Percentiles rank a stretch among this genome's conserved stretches.
These are phyloP conservation scores for Zymoseptoria crescenta DNA, from an alignment of 2,329 filamentous ascomycete species.

Conservation along the genomic window DNA sequence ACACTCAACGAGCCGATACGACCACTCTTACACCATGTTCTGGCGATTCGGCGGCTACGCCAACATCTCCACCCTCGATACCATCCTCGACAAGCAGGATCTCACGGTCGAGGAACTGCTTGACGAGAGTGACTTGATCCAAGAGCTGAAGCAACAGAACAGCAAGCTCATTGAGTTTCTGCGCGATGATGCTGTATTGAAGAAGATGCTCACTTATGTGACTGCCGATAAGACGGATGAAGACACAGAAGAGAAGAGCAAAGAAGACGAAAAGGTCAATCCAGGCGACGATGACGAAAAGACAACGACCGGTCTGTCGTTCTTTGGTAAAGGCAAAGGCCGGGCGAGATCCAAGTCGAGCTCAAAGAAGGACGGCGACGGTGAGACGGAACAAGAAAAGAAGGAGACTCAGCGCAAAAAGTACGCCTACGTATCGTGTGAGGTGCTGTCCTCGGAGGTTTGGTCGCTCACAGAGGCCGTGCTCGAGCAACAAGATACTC, in stretches of 20 bases:
- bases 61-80: constrained; percentile 93
- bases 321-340: constrained; percentile 40
- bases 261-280: constrained; percentile 35
- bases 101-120: constrained; percentile 92
- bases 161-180: constrained; percentile 95
- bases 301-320: constrained; percentile 32
- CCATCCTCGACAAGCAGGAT: constrained; percentile 89
- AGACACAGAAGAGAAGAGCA: constrained; percentile 30
- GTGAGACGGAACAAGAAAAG: constrained; percentile 55
- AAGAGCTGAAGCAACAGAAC: constrained; percentile 97
- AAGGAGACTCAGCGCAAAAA: constrained; percentile 85
- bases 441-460: constrained; percentile 89
- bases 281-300: constrained; percentile 45
- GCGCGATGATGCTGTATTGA: constrained; percentile 75
- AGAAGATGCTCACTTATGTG: constrained; percentile 84
- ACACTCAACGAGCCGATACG: neutral
- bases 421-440: constrained; percentile 87
- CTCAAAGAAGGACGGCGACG: constrained; percentile 32
- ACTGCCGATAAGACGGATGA: constrained; percentile 61
- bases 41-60: constrained; percentile 99
- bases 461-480: constrained; percentile 94
- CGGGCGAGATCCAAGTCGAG: constrained; percentile 38
- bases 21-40: constrained; percentile 66
- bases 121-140: constrained; percentile 91
- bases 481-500: constrained; percentile 69